These are phyloP conservation scores for Coemansia sp. DNA, from an alignment of 192 early-diverging fungal species.

Conservation along the genomic window DNA sequence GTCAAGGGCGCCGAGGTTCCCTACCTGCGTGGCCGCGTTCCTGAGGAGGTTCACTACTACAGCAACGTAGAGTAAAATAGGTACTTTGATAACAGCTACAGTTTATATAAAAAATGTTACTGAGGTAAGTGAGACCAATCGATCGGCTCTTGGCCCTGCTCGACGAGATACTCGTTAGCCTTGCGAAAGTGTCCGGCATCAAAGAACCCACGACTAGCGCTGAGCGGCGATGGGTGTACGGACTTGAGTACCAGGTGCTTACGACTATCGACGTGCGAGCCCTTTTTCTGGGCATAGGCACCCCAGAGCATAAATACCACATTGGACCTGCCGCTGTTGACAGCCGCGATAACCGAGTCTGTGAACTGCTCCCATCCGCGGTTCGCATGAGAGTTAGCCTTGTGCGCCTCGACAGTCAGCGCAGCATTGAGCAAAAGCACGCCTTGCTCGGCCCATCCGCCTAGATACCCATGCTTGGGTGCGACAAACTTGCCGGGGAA, in stretches of 20 bases:
- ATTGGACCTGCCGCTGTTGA: slow-evolving; percentile 62
- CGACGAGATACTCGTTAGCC: slow-evolving; percentile 82
- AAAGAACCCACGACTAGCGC: slow-evolving; percentile 86
- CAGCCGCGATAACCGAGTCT: slow-evolving; percentile 74
- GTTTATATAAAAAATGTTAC: neutral
- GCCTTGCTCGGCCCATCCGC: slow-evolving; percentile 82
- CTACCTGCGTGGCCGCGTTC: slow-evolving; percentile 80
- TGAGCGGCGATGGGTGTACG: slow-evolving; percentile 91
- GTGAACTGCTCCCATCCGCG: slow-evolving; percentile 90
- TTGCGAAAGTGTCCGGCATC: slow-evolving; percentile 83
- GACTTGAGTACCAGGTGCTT: slow-evolving; percentile 84
- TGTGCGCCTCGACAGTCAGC: slow-evolving; percentile 79
- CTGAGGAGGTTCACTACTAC: slow-evolving; percentile 75
- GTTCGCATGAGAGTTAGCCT: slow-evolving; percentile 79
- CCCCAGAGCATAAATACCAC: slow-evolving; percentile 98
- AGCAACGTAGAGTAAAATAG: slow-evolving; percentile 7
- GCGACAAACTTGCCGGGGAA: slow-evolving; percentile 64
- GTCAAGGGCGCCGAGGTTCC: slow-evolving; percentile 73
- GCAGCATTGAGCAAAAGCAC: slow-evolving; percentile 90
- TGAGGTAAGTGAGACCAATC: slow-evolving; percentile 40
- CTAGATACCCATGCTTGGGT: slow-evolving; percentile 80
- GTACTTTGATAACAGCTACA: slow-evolving; percentile 7
- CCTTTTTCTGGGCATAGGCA: slow-evolving; percentile 85
- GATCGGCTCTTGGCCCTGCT: slow-evolving; percentile 26
- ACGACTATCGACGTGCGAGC: slow-evolving; percentile 68